Evolutionary conservation across 1,284 basidiomycete genomes (phyloP).

Genomic region (Anthracocystis panici-leucophaei): DNA sequence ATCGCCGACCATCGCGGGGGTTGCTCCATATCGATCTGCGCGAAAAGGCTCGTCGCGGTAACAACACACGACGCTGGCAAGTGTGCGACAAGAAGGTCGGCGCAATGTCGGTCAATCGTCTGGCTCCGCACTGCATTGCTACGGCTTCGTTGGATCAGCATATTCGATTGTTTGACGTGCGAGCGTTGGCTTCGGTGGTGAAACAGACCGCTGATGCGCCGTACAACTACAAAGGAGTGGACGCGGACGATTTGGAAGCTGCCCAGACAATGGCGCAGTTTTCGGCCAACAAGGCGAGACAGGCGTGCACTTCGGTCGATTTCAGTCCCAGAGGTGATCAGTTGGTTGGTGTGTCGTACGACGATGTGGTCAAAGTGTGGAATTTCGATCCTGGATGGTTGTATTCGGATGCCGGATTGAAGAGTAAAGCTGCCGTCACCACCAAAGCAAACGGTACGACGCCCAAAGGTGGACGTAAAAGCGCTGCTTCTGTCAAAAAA

Average conservation of each 20-base stretch:
- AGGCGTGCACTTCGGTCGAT: slow-evolving; percentile 65
- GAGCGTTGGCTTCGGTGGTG: slow-evolving; percentile 45
- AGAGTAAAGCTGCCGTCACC: slow-evolving; percentile 22
- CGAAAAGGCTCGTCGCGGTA: slow-evolving; percentile 29
- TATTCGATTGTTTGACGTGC: slow-evolving; percentile 64
- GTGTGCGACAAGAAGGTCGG: slow-evolving; percentile 69
- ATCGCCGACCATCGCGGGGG: slow-evolving; percentile 67
- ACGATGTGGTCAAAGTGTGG: slow-evolving; percentile 63
- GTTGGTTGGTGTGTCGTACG: slow-evolving; percentile 63
- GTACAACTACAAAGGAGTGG: slow-evolving; percentile 53
- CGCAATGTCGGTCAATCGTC: slow-evolving; percentile 62
- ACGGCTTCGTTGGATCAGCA: slow-evolving; percentile 66
- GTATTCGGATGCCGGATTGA: slow-evolving; percentile 30
- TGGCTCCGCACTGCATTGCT: slow-evolving; percentile 58
- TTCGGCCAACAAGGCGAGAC: slow-evolving; percentile 38
- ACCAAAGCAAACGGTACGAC: slow-evolving; percentile 11
- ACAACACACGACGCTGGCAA: slow-evolving; percentile 59
- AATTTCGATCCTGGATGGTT: slow-evolving; percentile 35
- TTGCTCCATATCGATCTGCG: slow-evolving; percentile 63
- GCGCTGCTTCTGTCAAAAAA: slow-evolving; percentile 24
- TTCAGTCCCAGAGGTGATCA: slow-evolving; percentile 61
- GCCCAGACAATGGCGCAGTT: slow-evolving; percentile 54
- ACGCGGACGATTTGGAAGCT: slow-evolving; percentile 41
- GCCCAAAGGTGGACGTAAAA: slow-evolving; percentile 6
- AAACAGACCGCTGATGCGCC: slow-evolving; percentile 47